Base-by-base conservation (phyloP, 129 eudicot species). In the Escallonia herrerae region DNA sequence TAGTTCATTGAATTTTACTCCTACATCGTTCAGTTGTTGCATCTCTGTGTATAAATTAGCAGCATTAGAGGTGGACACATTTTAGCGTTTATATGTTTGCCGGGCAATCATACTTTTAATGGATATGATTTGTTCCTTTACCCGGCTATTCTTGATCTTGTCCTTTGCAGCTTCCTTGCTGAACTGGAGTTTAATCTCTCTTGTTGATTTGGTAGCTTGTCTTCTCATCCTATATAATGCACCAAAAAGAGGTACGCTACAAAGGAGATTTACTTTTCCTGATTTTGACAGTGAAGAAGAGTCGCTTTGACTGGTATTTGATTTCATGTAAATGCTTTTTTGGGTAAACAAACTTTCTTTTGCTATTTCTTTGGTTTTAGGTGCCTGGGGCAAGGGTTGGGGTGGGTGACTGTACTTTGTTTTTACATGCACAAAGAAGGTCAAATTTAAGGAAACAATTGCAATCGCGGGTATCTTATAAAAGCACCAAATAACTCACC, bases 171-270 rank as follows among this genome's bases (percentile, higher is more conserved):
- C 86, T 71, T 90, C 96, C 58, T 73, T 93, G 59, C 82, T 85
- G 45, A 80, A 86, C 78, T 93, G 99, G 99, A 89, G 99, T 70
- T 74, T 89, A 70, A 73, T 88, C 69, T 86, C 95, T 62, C 80
- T 93, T 10, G 81, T 83, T 68, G 78, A 86, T 82, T 77, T 93
- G 84, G 61, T 81, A 72, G 84, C 86, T 55, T 82, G 84, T 58
- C 82, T 89, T 15, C 68, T 81, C 64, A 75, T 93, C 60, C 91
- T 82, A 22, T 83, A 74, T 67, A 67, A 76, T 66, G 81, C 84
- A 50, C 84, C 91, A 33, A 86, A 84, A 86, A 74, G 87, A 81
- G 96, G 99, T 86, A 60, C 45, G 66, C 60, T 46, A 11, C 66
- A 44, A 39, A 14, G 39, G 53, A 42, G 8, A 38, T 53, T 14